Evolutionary conservation across 148 eudicot genomes (phyloP).

Genomic region (Fallopia convolvulus): DNA sequence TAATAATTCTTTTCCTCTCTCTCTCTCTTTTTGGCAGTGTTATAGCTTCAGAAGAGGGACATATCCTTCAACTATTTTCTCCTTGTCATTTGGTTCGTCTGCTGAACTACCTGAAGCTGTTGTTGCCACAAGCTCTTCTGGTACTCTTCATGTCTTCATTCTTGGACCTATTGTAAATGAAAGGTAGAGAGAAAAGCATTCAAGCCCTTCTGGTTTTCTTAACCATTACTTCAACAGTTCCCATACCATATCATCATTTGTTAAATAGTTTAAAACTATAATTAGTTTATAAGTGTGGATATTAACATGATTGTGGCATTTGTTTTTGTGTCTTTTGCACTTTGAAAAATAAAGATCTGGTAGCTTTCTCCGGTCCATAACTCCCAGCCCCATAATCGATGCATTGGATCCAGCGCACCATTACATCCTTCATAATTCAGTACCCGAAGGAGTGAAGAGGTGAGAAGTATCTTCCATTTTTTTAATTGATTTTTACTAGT

Average conservation of each 20-base stretch:
- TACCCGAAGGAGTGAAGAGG: conserved; percentile 84
- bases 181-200: conserved; percentile 34
- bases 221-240: background rate
- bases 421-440: conserved; percentile 77
- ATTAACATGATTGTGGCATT: background rate
- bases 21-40: conserved; percentile 37
- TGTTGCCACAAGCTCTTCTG: conserved; percentile 86
- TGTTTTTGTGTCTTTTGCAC: background rate
- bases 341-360: conserved; percentile 49
- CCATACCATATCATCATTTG: background rate
- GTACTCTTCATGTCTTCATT: conserved; percentile 78
- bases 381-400: conserved; percentile 69
- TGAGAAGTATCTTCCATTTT: conserved; percentile 6
- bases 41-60: conserved; percentile 93
- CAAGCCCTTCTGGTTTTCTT: conserved; percentile 1
- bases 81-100: conserved; percentile 80
- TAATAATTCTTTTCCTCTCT: background rate
- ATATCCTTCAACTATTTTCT: conserved; percentile 76
- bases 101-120: conserved; percentile 68
- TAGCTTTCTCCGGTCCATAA: conserved; percentile 63
- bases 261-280: too few relatives aligned
- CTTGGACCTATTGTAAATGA: conserved; percentile 48
- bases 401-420: conserved; percentile 79
- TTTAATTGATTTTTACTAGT: background rate
- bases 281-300: background rate